Conservation (phyloP, 2,329 filamentous ascomycete genomes). For the Cladosporium sp. region DNA sequence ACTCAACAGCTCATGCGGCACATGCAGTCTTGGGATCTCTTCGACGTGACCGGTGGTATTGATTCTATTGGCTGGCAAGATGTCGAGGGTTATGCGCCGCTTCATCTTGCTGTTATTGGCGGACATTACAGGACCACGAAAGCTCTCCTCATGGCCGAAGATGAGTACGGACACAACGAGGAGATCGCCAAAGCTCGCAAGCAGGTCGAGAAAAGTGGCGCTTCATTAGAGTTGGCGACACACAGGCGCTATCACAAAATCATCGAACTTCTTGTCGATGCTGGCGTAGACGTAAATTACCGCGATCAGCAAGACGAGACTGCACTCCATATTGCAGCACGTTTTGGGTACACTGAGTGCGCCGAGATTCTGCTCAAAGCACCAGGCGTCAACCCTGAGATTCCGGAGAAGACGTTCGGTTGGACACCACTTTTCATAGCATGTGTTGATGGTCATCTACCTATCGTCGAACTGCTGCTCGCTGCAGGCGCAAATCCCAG, state of each 20-base stretch:
- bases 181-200: slow-evolving; percentile 58
- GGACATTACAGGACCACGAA: slow-evolving; percentile 85
- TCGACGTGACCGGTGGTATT: slow-evolving; percentile 78
- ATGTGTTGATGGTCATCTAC: slow-evolving; percentile 78
- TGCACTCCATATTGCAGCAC: slow-evolving; percentile 83
- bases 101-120: slow-evolving; percentile 88
- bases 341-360: slow-evolving; percentile 80
- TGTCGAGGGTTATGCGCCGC: slow-evolving; percentile 79
- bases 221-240: slow-evolving; percentile 80
- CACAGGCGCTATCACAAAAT: slow-evolving; percentile 83
- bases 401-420: slow-evolving; percentile 76
- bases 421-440: slow-evolving; percentile 97
- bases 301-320: slow-evolving; percentile 87
- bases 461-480: slow-evolving; percentile 71
- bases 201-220: slow-evolving; percentile 74
- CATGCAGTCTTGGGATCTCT: slow-evolving; percentile 86
- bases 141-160: slow-evolving; percentile 72
- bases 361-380: slow-evolving; percentile 66
- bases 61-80: slow-evolving; percentile 90
- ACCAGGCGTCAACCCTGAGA: slow-evolving; percentile 71
- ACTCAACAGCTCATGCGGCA: slow-evolving; percentile 81
- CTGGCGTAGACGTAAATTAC: slow-evolving; percentile 89
- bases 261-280: slow-evolving; percentile 80
- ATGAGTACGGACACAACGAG: slow-evolving; percentile 38
- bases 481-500: slow-evolving; percentile 72